Evolutionary conservation across 2,329 filamentous ascomycete species (phyloP), one percentile per base, ranked within the genome.

Genomic region (Alternaria arborescens): DNA sequence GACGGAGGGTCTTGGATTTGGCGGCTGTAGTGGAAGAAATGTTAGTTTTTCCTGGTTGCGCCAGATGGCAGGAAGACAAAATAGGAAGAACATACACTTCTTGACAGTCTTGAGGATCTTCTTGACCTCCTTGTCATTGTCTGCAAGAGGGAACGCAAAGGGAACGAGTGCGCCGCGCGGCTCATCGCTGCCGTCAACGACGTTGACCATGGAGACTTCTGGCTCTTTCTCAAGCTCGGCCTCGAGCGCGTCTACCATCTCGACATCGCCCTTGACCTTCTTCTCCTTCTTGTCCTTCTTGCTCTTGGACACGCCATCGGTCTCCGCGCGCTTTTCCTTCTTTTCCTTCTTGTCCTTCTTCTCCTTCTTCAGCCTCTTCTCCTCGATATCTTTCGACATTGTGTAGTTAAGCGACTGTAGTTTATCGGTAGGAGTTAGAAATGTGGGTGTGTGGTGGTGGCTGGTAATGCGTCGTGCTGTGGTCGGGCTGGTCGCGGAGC

Each of bases 1-100:
- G 94, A 85, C 97, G 97, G 77, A 99, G 91, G 61, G 92, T 91
- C 83, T 96, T 96, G 83, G 93, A 89, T 83, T 97, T 97, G 73
- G 95, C 94, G 71, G 94, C 95, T 98, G 80, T 60, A 57, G 62
- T 53, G 8, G n/a, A 20, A 40, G 16, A 7, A 38, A 42, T 5
- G 46, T 55, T 32, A 55, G 36, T 36, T 44, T 10, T 32, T 26
- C 42, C 8, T 43, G 10, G 10, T 42, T 32, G 52, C 44, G 50
- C 68, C 62, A 70, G 64, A 16, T 5, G 32, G 12, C 8, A 2
- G 24, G 16, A 52, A 51, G 16, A 18, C 22, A 52, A 30, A 30
- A 42, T 11, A 6, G 10, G 6, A 8, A 2, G 28, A 34, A 78
- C 79, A 28, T 77, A 84, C 86, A 86, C 75, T 88, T 88, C 80